Evolutionary conservation across 1,284 basidiomycete species (phyloP), one percentile per base, ranked within the genome.

Genomic region (Ustilago sp.): DNA sequence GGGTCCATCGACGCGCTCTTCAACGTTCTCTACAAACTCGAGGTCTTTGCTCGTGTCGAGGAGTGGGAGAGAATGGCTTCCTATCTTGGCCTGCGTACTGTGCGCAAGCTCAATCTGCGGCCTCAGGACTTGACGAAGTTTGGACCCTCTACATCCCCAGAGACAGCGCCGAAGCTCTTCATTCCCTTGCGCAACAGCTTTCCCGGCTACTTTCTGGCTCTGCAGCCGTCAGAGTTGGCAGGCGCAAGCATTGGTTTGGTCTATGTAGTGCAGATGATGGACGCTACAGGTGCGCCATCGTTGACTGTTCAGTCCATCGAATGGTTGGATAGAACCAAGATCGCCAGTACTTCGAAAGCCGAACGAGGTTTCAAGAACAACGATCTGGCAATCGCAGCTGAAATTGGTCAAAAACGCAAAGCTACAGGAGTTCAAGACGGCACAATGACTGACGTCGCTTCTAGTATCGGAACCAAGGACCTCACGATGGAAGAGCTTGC

Each of bases 51-150:
- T 6, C 71, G 84, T 17, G 64, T 79, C 15, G 79, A 81, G 45
- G 80, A 83, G 19, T 68, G 84, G 68, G 83, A 85, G 65, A 59
- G 76, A 23, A 83, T 79, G 63, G 81, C 80, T 3, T 69, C 63
- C 11, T 77, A 81, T 41, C 59, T 83, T 1, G 85, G 84, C 7
- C 84, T 94, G 34, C 91, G 91, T 79, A 89, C 88, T 58, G 92
- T 90, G 85, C 89, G 90, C 28, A 86, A 88, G n/a, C 90, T 92
- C 38, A 92, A 93, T 80, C 90, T 94, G 79, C 83, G 88, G 1
- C 57, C 65, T 32, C 66, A 63, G 15, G 81, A 82, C 32, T 63
- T 80, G 52, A 61, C 62, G 65, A 77, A 81, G 55, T 70, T 82
- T 23, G 74, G 71, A 4, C 63, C 77, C 9, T 59, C 65, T 19